phyloP scores from a whole-genome alignment of 2,329 filamentous ascomycete species.

The Beauveria pseudobassiana region DNA sequence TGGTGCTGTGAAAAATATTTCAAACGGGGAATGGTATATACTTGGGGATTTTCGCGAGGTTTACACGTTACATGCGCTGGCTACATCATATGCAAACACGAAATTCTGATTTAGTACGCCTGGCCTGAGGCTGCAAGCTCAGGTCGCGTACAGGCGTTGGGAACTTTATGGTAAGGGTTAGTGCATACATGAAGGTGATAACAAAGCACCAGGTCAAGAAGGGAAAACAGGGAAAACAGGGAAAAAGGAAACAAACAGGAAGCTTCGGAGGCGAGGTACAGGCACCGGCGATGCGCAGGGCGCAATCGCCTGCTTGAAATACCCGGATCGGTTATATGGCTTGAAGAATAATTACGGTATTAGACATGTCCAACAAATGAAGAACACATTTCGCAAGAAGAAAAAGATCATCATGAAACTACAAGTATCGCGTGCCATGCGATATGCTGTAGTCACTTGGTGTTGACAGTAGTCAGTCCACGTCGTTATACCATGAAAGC shows the following conservation, averaged over 20 bases:
- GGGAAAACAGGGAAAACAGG: background rate
- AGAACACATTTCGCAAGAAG: background rate
- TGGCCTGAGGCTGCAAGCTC: background rate
- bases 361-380: background rate
- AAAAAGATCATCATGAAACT: background rate
- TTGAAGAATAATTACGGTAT: background rate
- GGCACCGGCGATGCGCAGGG: background rate
- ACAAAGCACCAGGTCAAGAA: background rate
- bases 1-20: background rate
- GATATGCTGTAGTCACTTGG: too few species aligned
- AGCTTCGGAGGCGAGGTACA: background rate
- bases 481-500: too few species aligned
- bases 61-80: background rate
- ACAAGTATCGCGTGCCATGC: background rate
- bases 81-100: background rate
- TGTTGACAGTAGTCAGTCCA: too few species aligned
- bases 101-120: background rate
- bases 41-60: background rate
- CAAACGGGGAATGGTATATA: background rate
- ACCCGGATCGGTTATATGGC: background rate
- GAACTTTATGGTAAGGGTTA: background rate
- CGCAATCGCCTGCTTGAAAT: background rate
- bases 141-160: conserved; percentile 2
- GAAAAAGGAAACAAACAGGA: background rate
- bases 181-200: background rate